Conservation (phyloP, 1,284 basidiomycete species). For the Mycena sp. region DNA sequence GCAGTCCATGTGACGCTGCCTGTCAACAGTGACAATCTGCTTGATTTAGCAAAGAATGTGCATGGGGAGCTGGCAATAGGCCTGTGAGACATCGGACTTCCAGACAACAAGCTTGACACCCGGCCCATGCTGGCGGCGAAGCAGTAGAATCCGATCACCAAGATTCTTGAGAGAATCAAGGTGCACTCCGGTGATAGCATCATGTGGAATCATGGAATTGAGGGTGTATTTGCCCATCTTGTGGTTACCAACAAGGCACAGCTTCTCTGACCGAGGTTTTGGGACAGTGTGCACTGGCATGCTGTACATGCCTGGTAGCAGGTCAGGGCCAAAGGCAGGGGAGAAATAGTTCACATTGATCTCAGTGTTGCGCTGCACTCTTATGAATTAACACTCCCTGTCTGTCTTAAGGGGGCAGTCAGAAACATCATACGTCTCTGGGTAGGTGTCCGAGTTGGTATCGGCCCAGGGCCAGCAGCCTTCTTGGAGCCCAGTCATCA, state of each 20-base stretch:
- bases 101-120: slow-evolving; percentile 35
- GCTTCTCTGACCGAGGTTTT: slow-evolving; percentile 46
- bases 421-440: too few species aligned
- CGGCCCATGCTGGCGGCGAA: slow-evolving; percentile 4
- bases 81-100: slow-evolving; percentile 51
- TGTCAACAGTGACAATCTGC: slow-evolving; percentile 46
- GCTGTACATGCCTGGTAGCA: slow-evolving; percentile 57
- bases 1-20: slow-evolving; percentile 38
- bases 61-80: slow-evolving; percentile 48
- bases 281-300: slow-evolving; percentile 53
- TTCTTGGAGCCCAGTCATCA: slow-evolving; percentile 39
- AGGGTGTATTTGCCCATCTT: slow-evolving; percentile 41
- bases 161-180: slow-evolving; percentile 42
- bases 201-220: too few species aligned
- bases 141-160: slow-evolving; percentile 27
- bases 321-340: slow-evolving; percentile 41
- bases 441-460: slow-evolving; percentile 29
- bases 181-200: slow-evolving; percentile 27
- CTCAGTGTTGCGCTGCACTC: slow-evolving; percentile 46
- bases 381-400: slow-evolving; percentile 37
- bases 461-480: slow-evolving; percentile 56
- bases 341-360: slow-evolving; percentile 46
- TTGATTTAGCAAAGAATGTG: slow-evolving; percentile 56
- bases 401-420: slow-evolving; percentile 11
- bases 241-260: slow-evolving; percentile 51